Evolutionary conservation across 441 rosid species (phyloP), one percentile per base, ranked within the genome.

Genomic region (Euphorbia celastroides): DNA sequence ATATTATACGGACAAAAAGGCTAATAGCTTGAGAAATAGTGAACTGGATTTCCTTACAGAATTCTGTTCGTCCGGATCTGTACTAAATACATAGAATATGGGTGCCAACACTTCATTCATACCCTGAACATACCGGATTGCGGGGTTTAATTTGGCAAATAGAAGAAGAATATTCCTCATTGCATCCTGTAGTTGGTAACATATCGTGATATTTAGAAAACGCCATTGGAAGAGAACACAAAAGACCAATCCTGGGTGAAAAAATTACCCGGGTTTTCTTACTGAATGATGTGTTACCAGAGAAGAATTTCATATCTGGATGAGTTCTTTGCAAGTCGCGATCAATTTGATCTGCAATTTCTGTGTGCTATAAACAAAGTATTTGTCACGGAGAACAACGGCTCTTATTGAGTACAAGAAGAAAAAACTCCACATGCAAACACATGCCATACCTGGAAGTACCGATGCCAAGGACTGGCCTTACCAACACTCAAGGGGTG

Each of bases 41-140:
- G 12, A 38, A 7, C 11, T 38, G n/a, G 55, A 28, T 56, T 63
- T 34, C 58, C 88, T 85, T 80, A 88, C 94, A 62, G 78, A 83
- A 79, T 86, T 81, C 64, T 77, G 69, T 66, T 80, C 88, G 12
- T 84, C 77, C 2, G 78, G 69, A 71, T 82, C 88, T 19, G 82
- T 73, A 65, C 86, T 82, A 59, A 86, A 84, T 22, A 86, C 77
- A 16, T 84, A 88, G 74, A 81, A 78, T 60, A 88, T 63, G 36
- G 94, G 91, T 22, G 91, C 89, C 80, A 88, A 74, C 70, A 88
- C 89, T 79, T 88, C 94, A 41, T 88, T 86, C 94, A 86, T 88
- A 72, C 91, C 94, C 81, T 88, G 94, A 30, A 86, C 91, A 72
- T 86, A 88, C 31, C 85, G 74, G 65, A 88, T 86, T 14, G 83